Conservation (phyloP, 495 filamentous ascomycete genomes). For the Neurospora africana region DNA sequence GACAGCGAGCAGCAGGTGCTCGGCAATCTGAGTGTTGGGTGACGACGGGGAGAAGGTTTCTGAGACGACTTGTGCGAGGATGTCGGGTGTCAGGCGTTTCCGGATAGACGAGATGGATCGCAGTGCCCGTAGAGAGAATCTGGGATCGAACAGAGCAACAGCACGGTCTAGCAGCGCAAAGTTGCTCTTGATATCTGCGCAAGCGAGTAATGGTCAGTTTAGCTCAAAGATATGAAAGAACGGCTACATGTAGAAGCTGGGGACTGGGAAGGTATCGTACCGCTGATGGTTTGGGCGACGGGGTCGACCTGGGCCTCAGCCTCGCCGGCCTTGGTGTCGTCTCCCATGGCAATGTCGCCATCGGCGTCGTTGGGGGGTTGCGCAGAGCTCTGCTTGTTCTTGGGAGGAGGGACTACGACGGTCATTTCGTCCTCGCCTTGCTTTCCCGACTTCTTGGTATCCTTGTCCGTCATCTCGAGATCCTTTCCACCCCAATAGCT, state of each 20-base stretch:
- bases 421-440: constrained; percentile 75
- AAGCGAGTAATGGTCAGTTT: constrained; percentile 3
- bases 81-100: constrained; percentile 73
- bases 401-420: constrained; percentile 72
- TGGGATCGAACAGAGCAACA: constrained; percentile 84
- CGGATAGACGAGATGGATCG: constrained; percentile 92
- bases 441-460: constrained; percentile 56
- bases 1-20: constrained; percentile 57
- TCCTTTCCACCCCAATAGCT: constrained; percentile 67
- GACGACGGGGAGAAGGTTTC: constrained; percentile 57
- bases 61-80: constrained; percentile 68
- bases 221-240: not conserved
- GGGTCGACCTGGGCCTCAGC: constrained; percentile 58
- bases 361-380: constrained; percentile 50
- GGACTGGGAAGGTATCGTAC: constrained; percentile 22
- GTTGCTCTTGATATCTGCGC: constrained; percentile 82
- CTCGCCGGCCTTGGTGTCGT: constrained; percentile 45
- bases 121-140: constrained; percentile 87
- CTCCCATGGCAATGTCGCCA: constrained; percentile 67
- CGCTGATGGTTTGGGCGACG: constrained; percentile 43
- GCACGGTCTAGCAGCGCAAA: constrained; percentile 85
- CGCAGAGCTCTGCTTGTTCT: constrained; percentile 54
- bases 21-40: constrained; percentile 50
- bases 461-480: constrained; percentile 69
- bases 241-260: not conserved